Conservation (phyloP, 164 flowering plant genomes). For the Paratinospora sagittata region DNA sequence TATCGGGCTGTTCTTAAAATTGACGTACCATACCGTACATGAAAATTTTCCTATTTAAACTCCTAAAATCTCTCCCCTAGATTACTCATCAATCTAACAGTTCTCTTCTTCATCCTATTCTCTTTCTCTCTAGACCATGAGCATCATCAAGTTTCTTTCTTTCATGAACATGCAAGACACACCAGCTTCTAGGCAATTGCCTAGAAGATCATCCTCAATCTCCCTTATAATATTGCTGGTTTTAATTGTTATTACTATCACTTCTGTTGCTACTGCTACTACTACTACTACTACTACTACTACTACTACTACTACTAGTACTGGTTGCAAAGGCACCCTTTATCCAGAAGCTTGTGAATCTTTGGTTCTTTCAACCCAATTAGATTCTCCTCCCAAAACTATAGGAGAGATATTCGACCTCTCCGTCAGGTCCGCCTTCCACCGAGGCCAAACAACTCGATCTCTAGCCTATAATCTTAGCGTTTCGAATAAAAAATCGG, state of each 20-base stretch:
- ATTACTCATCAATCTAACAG: neutral
- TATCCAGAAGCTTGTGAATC: slow-evolving; percentile 19
- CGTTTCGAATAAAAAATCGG: neutral
- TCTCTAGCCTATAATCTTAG: slow-evolving; percentile 10
- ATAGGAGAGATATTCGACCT: slow-evolving; percentile 14
- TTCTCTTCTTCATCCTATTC: neutral
- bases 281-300: neutral
- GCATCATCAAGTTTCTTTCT: neutral
- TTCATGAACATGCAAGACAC: slow-evolving; percentile 5
- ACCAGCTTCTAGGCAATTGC: neutral
- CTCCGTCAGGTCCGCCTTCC: slow-evolving; percentile 16
- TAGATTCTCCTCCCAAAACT: slow-evolving; percentile 1
- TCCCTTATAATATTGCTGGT: slow-evolving; percentile 8
- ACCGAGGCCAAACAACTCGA: slow-evolving; percentile 8
- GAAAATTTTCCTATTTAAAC: slow-evolving; percentile 16
- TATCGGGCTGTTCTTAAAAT: neutral
- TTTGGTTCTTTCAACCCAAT: slow-evolving; percentile 6
- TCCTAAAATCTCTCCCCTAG: neutral
- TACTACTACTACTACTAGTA: neutral
- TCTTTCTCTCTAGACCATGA: slow-evolving; percentile 5
- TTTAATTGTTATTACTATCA: neutral
- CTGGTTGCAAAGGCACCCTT: slow-evolving; percentile 22
- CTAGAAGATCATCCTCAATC: neutral
- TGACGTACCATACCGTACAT: neutral
- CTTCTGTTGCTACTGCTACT: neutral